Base-by-base conservation (phyloP, 1,139 yeast genomes). In the Debaryomyces sp. region DNA sequence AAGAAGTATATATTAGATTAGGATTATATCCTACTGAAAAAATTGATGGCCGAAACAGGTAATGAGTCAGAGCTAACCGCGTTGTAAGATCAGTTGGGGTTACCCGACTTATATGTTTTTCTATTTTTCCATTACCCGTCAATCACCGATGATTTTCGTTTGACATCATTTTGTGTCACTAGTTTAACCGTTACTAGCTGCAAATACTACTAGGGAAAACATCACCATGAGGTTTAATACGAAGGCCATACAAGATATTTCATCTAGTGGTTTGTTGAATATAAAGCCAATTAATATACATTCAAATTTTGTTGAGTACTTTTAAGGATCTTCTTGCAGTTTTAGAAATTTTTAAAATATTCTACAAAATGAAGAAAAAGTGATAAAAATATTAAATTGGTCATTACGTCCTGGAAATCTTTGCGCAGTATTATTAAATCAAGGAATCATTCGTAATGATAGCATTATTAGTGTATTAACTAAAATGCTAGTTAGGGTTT, bases 21-120 rank as follows among this genome's bases (percentile, higher is more conserved):
- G 23, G 15, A 12, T 21, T 13, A 24, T 32, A 30, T 15, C 15
- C 35, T 15, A 15, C 21, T 36, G 37, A 48, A 50, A 50, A 49
- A 51, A 49, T 44, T 42, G 34, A 50, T 53, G 57, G 58, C 71
- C 71, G 54, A 64, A 67, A 57, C 47, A 54, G 71, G 71, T 56
- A 66, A 66, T 67, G 71, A 67, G 66, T 67, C 71, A 67, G 68
- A 59, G 60, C 53, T 64, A 65, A 62, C 63, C 71, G 71, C 71
- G 71, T 64, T 67, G 71, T 61, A 57, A 64, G 68, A 67, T 67
- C 71, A 65, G 67, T 55, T 45, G 23, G 32, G 44, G 57, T 60
- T 63, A 61, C 66, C 66, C 66, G 63, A 22, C 4, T 22, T 13
- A 17, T 13, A 7, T 4, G 6, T 6, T 7, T 5, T 10, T 2